phyloP scores from a whole-genome alignment of 331 rosid genomes.

The Arachis monticola region DNA sequence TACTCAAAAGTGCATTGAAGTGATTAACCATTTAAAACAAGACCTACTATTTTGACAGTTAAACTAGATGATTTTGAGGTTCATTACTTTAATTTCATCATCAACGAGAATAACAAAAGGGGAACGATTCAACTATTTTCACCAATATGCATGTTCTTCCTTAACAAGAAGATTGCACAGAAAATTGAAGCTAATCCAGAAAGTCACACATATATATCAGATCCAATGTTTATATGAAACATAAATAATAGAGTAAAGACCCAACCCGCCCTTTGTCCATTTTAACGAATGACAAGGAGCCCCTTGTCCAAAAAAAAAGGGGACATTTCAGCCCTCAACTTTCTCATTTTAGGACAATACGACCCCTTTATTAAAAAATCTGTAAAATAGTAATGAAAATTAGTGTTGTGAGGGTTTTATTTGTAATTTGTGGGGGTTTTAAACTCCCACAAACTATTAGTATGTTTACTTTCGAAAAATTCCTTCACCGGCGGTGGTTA shows the following conservation, averaged over 20 bases:
- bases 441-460: no score
- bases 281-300: no score
- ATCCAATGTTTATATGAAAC: neutral
- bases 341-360: neutral
- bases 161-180: slow-evolving; percentile 18
- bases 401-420: no score
- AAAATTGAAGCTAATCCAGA: slow-evolving; percentile 17
- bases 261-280: no score
- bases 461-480: no score
- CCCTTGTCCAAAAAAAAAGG: neutral
- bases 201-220: slow-evolving; percentile 17
- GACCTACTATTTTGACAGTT: neutral
- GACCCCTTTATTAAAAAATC: no score
- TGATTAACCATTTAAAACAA: slow-evolving; percentile 11
- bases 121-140: slow-evolving; percentile 8
- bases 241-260: no score
- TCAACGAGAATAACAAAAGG: slow-evolving; percentile 10
- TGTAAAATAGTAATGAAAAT: no score
- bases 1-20: slow-evolving; percentile 14
- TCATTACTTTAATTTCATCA: slow-evolving; percentile 24
- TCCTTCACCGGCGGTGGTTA: no score
- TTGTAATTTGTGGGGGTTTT: no score
- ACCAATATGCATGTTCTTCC: slow-evolving; percentile 7
- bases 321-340: neutral
- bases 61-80: neutral